Conservation (phyloP, 2,329 filamentous ascomycete species). For the Delphinella strobiligena region DNA sequence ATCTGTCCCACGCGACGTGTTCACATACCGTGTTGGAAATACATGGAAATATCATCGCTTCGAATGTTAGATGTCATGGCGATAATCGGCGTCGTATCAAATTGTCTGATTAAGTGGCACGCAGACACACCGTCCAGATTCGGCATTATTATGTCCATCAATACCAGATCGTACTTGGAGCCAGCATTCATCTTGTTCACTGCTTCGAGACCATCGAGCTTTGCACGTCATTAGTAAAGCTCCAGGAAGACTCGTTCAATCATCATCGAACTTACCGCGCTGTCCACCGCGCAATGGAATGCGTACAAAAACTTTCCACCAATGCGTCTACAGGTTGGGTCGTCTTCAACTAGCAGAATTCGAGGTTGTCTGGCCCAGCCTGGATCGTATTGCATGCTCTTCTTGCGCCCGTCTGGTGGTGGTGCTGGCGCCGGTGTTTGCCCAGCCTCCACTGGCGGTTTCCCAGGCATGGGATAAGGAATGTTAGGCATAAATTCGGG, state of each 20-base stretch:
- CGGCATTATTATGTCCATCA: constrained; percentile 76
- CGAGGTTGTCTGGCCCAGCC: constrained; percentile 58
- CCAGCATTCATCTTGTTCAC: constrained; percentile 69
- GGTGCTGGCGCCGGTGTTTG: constrained; percentile 24
- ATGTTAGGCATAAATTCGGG: constrained; percentile 92
- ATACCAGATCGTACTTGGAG: constrained; percentile 49
- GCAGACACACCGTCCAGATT: constrained; percentile 90
- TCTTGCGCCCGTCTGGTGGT: constrained; percentile 42
- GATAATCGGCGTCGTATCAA: constrained; percentile 76
- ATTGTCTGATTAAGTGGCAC: constrained; percentile 83
- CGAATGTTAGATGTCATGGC: constrained; percentile 99
- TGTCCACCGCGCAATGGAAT: constrained; percentile 52
- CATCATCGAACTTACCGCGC: constrained; percentile 38
- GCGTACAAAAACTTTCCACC: constrained; percentile 55
- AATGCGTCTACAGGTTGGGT: constrained; percentile 54
- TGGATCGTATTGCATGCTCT: constrained; percentile 48
- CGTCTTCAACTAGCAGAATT: constrained; percentile 82
- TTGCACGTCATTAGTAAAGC: constrained; percentile 19
- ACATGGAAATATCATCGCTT: constrained; percentile 91
- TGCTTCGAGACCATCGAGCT: constrained; percentile 82
- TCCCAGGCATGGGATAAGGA: constrained; percentile 67
- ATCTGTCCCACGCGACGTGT: not conserved
- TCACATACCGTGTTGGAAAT: constrained; percentile 81
- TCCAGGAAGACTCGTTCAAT: no score
- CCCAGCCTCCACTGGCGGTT: constrained; percentile 36